phyloP scores from a whole-genome alignment of 2,329 filamentous ascomycete genomes.

The Alternaria infectoria region DNA sequence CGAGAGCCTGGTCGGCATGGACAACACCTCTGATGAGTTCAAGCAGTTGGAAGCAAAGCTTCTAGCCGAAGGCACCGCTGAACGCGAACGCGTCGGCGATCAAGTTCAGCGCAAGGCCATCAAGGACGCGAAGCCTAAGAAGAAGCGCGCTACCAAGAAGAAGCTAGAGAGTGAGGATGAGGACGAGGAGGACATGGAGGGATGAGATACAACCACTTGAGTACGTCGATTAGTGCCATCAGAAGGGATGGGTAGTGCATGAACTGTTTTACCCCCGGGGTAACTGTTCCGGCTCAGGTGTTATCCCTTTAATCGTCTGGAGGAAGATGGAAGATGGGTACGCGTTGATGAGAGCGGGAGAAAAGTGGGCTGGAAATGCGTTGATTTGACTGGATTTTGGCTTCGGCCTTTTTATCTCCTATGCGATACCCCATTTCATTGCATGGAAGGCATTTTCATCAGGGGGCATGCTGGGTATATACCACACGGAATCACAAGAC shows the following conservation, averaged over 20 bases:
- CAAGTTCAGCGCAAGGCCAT: conserved; percentile 61
- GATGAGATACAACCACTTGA: conserved; percentile 3
- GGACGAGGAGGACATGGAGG: conserved; percentile 23
- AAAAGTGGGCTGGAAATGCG: not conserved
- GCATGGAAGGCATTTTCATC: not conserved
- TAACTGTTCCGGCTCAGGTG: not conserved
- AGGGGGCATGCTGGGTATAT: not conserved
- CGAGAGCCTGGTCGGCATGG: conserved; percentile 85
- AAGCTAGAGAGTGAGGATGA: conserved; percentile 26
- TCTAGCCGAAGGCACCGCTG: conserved; percentile 69
- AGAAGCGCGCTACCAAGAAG: conserved; percentile 20
- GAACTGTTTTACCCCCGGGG: not conserved
- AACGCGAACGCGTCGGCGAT: conserved; percentile 76
- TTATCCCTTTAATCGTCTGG: not conserved
- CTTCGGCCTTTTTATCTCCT: not conserved
- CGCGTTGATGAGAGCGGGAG: not conserved
- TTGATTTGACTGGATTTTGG: not conserved
- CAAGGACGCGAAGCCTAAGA: conserved; percentile 28
- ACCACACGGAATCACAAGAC: not conserved
- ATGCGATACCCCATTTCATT: not conserved
- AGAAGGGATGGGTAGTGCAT: not conserved
- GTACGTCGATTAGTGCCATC: not conserved
- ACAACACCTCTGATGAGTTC: conserved; percentile 77
- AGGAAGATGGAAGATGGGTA: not conserved
- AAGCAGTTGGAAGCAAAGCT: conserved; percentile 67